Conservation (phyloP, 208 protist species). For the Trypanosoma cruzi region DNA sequence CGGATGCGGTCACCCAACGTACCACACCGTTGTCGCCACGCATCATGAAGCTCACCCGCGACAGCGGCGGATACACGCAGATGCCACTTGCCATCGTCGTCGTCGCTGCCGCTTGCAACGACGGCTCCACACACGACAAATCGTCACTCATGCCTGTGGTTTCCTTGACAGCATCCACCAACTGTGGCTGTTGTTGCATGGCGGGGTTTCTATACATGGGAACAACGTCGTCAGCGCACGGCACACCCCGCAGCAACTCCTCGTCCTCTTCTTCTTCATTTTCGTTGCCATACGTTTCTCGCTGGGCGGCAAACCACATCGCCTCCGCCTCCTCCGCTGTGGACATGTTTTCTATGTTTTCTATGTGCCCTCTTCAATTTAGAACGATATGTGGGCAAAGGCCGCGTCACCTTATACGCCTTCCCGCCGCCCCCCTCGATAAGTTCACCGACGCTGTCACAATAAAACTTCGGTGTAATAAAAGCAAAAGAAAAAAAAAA, state of each 20-base stretch:
- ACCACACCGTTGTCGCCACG: conserved; percentile 61
- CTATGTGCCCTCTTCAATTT: background rate
- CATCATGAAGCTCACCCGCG: conserved; percentile 48
- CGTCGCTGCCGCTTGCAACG: background rate
- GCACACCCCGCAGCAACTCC: conserved; percentile 43
- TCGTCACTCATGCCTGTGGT: background rate
- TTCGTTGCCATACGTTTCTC: background rate
- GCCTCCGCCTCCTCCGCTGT: background rate
- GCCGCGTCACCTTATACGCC: background rate
- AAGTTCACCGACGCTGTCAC: too few species aligned
- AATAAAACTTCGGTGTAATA: background rate
- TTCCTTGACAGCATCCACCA: background rate
- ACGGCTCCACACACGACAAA: background rate
- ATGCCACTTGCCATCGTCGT: conserved; percentile 10
- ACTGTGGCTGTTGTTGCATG: background rate
- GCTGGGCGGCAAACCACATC: conserved; percentile 15
- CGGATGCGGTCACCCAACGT: conserved; percentile 60
- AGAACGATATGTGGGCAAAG: background rate
- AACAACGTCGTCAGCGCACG: conserved; percentile 42
- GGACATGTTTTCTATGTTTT: background rate
- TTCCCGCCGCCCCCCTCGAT: background rate
- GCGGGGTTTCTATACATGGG: background rate
- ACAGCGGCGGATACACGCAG: conserved; percentile 29
- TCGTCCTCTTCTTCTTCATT: conserved; percentile 31
- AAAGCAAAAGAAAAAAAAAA: conserved; percentile 8